Percentiles rank a stretch among this genome's conserved stretches.
These are phyloP conservation scores for Aspergillus udagawae DNA, from an alignment of 2,329 filamentous ascomycete species.

Conservation along the genomic window DNA sequence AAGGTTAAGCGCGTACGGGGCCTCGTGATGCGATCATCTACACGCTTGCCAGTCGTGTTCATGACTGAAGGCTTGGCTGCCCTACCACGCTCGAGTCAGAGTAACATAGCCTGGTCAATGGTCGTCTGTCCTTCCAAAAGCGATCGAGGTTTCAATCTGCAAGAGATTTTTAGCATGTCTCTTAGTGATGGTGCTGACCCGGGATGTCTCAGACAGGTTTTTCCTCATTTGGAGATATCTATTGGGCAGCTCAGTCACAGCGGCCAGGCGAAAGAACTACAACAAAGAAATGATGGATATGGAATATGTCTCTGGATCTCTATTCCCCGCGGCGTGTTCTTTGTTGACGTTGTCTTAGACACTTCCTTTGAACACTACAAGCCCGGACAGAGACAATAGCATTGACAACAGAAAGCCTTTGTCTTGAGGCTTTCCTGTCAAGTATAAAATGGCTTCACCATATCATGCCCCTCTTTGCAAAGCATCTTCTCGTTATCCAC, in stretches of 20 bases:
- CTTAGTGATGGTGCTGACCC: not conserved
- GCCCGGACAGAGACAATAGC: not conserved
- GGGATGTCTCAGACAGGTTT: not conserved
- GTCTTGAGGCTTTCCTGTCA: not conserved
- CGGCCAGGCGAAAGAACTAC: not conserved
- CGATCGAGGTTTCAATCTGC: not conserved
- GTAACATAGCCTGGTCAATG: not conserved
- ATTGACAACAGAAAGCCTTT: not conserved
- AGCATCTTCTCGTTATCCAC: not conserved
- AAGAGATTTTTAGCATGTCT: not conserved
- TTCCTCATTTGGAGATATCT: not conserved
- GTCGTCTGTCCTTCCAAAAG: not conserved
- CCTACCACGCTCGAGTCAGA: not conserved
- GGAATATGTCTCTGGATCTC: not conserved
- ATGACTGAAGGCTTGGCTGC: not conserved
- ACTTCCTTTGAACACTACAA: not conserved
- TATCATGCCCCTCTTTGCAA: not conserved
- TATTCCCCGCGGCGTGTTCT: not conserved
- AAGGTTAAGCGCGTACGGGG: not conserved
- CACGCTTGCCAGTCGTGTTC: not conserved
- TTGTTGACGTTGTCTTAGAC: not conserved
- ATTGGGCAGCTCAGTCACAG: not conserved
- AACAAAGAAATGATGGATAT: not conserved
- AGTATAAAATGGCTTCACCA: not conserved
- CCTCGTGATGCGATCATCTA: not conserved